Percentiles rank a stretch among this genome's conserved stretches.
Evolutionary conservation across 306 rosid genomes (phyloP).

Genomic region (Vachellia pachyceras): DNA sequence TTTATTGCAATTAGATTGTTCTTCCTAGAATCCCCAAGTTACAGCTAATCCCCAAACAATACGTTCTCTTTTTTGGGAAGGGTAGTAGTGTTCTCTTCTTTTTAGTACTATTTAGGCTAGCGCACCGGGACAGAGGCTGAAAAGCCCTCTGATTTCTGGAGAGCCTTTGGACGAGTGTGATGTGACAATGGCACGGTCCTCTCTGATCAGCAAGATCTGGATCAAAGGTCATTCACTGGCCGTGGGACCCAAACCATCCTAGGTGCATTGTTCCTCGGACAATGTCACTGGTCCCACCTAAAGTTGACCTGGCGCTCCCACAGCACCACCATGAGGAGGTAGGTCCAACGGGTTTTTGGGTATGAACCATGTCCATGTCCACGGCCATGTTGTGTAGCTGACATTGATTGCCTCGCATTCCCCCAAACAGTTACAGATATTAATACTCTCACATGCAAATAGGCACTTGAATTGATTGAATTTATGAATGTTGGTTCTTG

Average conservation of each 20-base stretch:
- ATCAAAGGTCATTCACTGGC: constrained; percentile 10
- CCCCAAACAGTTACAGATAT: not conserved
- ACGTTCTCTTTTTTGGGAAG: not conserved
- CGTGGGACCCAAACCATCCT: constrained; percentile 6
- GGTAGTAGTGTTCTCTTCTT: constrained; percentile 37
- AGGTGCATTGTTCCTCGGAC: constrained; percentile 7
- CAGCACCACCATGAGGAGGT: not conserved
- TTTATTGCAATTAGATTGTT: not conserved
- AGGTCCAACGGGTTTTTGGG: not conserved
- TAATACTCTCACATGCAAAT: constrained; percentile 3
- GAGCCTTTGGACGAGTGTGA: constrained; percentile 50
- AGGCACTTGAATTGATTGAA: constrained; percentile 33
- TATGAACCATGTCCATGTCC: not conserved
- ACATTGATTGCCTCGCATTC: constrained; percentile 29
- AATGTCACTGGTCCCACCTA: constrained; percentile 13
- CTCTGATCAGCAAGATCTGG: not conserved
- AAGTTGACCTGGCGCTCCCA: constrained; percentile 8
- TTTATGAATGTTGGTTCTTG: constrained; percentile 3
- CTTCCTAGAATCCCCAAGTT: not conserved
- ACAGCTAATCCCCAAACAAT: not conserved
- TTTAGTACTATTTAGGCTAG: constrained; percentile 46
- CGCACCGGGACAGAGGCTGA: constrained; percentile 33
- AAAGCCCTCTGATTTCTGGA: constrained; percentile 29
- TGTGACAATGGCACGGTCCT: constrained; percentile 33
- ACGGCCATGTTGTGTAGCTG: constrained; percentile 29